Percentiles rank a stretch among this genome's conserved stretches.
Evolutionary conservation across 768 basidiomycete species (phyloP).

Genomic region (Boletus tylopilopsis): DNA sequence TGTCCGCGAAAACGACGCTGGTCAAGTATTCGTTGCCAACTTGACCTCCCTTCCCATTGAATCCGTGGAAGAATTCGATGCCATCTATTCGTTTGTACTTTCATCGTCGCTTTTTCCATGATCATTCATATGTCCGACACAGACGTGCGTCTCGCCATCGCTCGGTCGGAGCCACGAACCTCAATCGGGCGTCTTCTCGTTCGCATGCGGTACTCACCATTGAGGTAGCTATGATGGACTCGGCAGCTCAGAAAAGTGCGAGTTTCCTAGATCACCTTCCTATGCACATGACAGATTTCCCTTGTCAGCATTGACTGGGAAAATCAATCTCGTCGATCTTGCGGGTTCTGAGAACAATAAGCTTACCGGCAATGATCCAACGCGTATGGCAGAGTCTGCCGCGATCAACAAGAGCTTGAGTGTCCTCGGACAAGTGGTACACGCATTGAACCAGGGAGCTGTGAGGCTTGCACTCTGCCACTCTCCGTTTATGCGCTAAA

Average conservation of each 20-base stretch:
- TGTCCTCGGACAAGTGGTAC: slow-evolving; percentile 83
- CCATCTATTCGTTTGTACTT: slow-evolving; percentile 42
- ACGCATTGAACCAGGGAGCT: slow-evolving; percentile 73
- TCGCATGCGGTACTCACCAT: slow-evolving; percentile 86
- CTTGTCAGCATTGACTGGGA: slow-evolving; percentile 58
- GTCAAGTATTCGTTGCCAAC: slow-evolving; percentile 55
- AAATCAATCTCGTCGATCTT: slow-evolving; percentile 84
- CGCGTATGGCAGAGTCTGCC: slow-evolving; percentile 83
- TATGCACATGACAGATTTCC: not conserved
- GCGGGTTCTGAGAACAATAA: slow-evolving; percentile 94
- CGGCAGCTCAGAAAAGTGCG: slow-evolving; percentile 51
- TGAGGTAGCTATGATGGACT: slow-evolving; percentile 56
- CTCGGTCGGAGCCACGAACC: slow-evolving; percentile 80
- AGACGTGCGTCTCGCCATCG: slow-evolving; percentile 74
- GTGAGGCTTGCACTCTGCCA: slow-evolving; percentile 32
- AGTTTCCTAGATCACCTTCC: not conserved
- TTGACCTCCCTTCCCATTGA: slow-evolving; percentile 37
- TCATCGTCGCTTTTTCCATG: not conserved
- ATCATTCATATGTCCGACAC: not conserved
- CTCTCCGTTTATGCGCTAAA: slow-evolving; percentile 6
- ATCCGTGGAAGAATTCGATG: slow-evolving; percentile 46
- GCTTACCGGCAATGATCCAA: slow-evolving; percentile 81
- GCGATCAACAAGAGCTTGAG: slow-evolving; percentile 91
- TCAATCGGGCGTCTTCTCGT: slow-evolving; percentile 82
- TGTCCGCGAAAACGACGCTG: slow-evolving; percentile 48